Percentiles rank a stretch among this genome's conserved stretches.
phyloP scores from a whole-genome alignment of 139 green algal species.

The Picochlorum sp. region DNA sequence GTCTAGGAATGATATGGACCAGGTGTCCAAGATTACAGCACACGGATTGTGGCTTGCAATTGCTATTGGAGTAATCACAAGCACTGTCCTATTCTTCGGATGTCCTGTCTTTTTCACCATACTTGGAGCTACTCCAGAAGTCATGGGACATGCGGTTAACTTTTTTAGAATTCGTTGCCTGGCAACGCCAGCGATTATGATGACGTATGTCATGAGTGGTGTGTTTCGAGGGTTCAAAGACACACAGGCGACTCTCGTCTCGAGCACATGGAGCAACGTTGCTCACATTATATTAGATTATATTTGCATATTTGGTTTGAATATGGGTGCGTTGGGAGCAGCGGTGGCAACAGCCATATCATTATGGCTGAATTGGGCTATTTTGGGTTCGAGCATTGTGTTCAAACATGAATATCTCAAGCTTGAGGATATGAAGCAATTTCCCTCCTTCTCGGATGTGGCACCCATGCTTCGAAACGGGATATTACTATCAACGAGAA shows the following conservation, averaged over 20 bases:
- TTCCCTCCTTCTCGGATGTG: constrained; percentile 16
- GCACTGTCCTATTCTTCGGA: constrained; percentile 8
- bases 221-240: constrained; percentile 33
- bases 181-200: constrained; percentile 25
- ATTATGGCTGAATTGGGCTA: constrained; percentile 33
- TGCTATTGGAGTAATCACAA: constrained; percentile 17
- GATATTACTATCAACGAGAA: constrained; percentile 20
- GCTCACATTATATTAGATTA: constrained; percentile 37
- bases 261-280: constrained; percentile 21
- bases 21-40: constrained; percentile 16
- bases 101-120: constrained; percentile 13
- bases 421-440: constrained; percentile 15
- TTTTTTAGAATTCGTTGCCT: constrained; percentile 30
- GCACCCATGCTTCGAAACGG: constrained; percentile 26
- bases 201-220: constrained; percentile 25
- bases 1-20: constrained; percentile 10
- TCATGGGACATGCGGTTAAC: constrained; percentile 16
- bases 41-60: constrained; percentile 28
- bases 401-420: constrained; percentile 14
- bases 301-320: constrained; percentile 38
- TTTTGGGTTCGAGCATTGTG: constrained; percentile 26
- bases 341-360: constrained; percentile 55
- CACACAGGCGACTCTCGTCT: constrained; percentile 21
- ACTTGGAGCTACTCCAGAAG: constrained; percentile 25
- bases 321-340: constrained; percentile 50